Conservation (phyloP, 1,284 basidiomycete species). For the Ceratobasidium sp. region DNA sequence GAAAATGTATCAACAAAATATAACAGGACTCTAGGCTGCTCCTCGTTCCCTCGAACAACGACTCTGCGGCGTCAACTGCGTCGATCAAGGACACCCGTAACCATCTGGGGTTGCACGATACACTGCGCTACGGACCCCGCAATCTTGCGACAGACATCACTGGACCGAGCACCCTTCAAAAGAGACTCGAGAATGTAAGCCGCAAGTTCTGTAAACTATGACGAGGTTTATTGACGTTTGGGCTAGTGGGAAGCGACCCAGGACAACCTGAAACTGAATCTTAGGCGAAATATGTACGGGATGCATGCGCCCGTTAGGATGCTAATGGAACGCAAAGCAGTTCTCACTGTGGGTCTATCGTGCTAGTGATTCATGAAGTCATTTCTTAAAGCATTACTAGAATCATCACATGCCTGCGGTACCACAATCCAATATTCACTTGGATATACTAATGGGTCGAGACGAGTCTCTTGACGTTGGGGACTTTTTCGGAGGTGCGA, state of each 20-base stretch:
- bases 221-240: neutral
- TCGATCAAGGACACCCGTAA: conserved; percentile 73
- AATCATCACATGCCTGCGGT: conserved; percentile 68
- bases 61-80: conserved; percentile 59
- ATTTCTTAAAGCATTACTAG: conserved; percentile 52
- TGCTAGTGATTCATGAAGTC: neutral
- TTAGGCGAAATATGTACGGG: conserved; percentile 87
- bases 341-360: conserved; percentile 66
- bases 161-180: conserved; percentile 61
- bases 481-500: conserved; percentile 77
- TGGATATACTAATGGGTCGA: conserved; percentile 90
- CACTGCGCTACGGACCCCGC: conserved; percentile 79
- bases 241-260: conserved; percentile 91
- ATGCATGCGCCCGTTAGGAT: conserved; percentile 86
- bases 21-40: conserved; percentile 52
- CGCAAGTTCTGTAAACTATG: neutral
- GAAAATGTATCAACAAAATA: too few species aligned
- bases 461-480: conserved; percentile 79
- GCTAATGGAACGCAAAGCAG: conserved; percentile 94
- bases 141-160: conserved; percentile 75
- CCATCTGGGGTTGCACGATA: conserved; percentile 79
- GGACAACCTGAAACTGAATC: conserved; percentile 82
- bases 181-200: conserved; percentile 70
- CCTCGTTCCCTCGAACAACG: conserved; percentile 64
- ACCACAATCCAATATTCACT: conserved; percentile 76